Percentiles rank a stretch among this genome's conserved stretches.
phyloP scores from a whole-genome alignment of 2,329 filamentous ascomycete species.

The Sordariomycetes sp. region DNA sequence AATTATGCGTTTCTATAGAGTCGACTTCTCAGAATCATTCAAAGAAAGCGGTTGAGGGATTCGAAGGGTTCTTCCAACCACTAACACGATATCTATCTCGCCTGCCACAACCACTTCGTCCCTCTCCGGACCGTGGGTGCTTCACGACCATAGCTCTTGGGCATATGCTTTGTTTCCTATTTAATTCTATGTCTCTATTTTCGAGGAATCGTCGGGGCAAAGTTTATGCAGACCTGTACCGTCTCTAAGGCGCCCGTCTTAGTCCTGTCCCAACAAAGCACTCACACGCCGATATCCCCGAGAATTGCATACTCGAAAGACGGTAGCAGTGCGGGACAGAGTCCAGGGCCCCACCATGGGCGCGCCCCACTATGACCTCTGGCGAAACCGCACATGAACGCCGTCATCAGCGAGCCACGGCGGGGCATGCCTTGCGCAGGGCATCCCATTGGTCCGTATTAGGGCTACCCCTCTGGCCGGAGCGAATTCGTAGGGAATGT shows the following conservation, averaged over 20 bases:
- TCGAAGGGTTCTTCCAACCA: neutral
- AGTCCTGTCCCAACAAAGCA: neutral
- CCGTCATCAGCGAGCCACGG: neutral
- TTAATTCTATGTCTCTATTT: neutral
- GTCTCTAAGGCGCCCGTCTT: neutral
- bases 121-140: too few relatives aligned
- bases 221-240: neutral
- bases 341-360: neutral
- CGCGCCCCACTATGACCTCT: neutral
- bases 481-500: neutral
- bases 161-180: neutral
- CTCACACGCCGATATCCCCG: neutral
- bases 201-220: too few relatives aligned
- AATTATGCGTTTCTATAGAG: neutral
- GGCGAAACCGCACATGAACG: neutral
- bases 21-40: neutral
- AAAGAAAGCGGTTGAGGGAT: neutral
- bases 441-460: neutral
- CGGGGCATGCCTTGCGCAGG: neutral
- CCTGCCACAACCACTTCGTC: neutral
- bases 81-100: neutral
- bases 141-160: too few relatives aligned
- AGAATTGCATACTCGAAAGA: neutral
- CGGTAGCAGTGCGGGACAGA: neutral
- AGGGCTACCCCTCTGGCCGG: neutral